These are phyloP conservation scores for Penicillium odoratum DNA, from an alignment of 495 filamentous ascomycete species.

Conservation along the genomic window DNA sequence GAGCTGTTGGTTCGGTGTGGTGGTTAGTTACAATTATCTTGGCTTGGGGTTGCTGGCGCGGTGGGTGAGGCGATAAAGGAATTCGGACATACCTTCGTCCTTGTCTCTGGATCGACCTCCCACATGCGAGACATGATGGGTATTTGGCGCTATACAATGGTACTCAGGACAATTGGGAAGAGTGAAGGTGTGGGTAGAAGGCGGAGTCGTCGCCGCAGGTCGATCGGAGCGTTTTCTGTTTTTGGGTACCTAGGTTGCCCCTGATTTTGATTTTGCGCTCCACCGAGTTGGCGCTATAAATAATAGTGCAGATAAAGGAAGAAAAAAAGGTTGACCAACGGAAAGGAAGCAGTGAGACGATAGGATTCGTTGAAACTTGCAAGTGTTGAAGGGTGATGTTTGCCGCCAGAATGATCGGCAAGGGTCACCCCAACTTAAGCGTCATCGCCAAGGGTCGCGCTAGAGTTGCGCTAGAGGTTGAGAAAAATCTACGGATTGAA, in stretches of 20 bases:
- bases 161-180: constrained; percentile 8
- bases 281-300: constrained; percentile 1
- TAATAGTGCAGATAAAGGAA: not conserved
- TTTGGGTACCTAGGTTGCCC: constrained; percentile 12
- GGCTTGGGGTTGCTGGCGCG: not conserved
- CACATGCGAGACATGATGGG: constrained; percentile 69
- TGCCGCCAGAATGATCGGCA: constrained; percentile 23
- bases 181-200: constrained; percentile 4
- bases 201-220: constrained; percentile 13
- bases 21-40: constrained; percentile 17
- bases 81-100: constrained; percentile 68
- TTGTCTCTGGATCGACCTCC: constrained; percentile 96
- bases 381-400: not conserved
- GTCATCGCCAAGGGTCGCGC: constrained; percentile 18
- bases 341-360: constrained; percentile 11
- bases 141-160: constrained; percentile 9
- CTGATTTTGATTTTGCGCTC: constrained; percentile 14
- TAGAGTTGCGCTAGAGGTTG: not conserved
- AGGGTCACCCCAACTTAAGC: constrained; percentile 21
- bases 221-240: constrained; percentile 6
- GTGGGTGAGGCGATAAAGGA: constrained; percentile 6
- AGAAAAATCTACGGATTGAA: not conserved
- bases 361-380: constrained; percentile 15
- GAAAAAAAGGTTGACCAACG: not conserved
- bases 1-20: constrained; percentile 54